phyloP scores from a whole-genome alignment of 352 stramenopile species.

The Globisporangium cystogenes region DNA sequence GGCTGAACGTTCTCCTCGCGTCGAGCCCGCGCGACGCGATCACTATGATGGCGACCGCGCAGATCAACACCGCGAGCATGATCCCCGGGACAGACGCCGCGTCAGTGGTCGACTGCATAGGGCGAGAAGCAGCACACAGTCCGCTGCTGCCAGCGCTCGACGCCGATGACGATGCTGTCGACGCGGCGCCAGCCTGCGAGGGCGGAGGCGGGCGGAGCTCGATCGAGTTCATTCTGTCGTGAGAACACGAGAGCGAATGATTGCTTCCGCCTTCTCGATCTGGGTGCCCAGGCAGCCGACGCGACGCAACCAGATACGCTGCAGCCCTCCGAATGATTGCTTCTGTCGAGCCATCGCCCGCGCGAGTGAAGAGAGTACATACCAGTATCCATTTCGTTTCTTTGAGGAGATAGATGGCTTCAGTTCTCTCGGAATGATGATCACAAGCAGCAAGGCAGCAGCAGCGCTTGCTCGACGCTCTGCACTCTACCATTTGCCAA shows the following conservation, averaged over 20 bases:
- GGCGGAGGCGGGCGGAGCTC: not conserved
- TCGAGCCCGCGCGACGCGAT: conserved; percentile 3
- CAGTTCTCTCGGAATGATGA: not conserved
- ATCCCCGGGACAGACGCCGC: not conserved
- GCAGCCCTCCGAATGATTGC: not conserved
- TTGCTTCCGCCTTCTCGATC: no score
- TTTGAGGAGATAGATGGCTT: not conserved
- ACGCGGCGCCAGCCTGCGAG: not conserved
- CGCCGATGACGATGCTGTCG: not conserved
- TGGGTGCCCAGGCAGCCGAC: no score
- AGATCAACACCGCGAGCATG: conserved; percentile 5
- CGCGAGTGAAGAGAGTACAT: no score
- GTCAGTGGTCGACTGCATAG: not conserved
- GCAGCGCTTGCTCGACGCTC: no score
- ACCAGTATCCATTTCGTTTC: no score
- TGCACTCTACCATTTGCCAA: not conserved
- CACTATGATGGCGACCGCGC: conserved; percentile 9
- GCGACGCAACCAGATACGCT: no score
- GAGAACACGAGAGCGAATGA: no score
- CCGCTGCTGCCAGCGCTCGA: no score
- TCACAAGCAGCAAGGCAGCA: no score
- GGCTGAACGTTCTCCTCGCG: conserved; percentile 1
- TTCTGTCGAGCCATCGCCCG: not conserved
- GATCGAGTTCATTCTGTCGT: conserved; percentile 8
- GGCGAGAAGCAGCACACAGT: no score